Evolutionary conservation across 2,329 filamentous ascomycete genomes (phyloP).

Genomic region (Cercospora sp.): DNA sequence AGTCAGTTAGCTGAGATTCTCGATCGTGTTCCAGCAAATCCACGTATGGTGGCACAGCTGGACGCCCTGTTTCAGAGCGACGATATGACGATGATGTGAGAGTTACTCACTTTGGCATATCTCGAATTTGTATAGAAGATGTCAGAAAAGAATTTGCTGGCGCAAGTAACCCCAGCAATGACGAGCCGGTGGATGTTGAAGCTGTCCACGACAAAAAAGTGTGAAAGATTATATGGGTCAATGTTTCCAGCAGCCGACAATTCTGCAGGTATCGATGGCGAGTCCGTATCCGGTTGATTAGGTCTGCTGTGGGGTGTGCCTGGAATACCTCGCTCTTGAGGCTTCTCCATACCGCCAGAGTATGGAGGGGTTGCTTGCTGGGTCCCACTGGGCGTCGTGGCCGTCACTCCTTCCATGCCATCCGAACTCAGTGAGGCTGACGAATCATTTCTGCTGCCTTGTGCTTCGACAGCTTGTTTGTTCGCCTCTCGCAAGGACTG

Average conservation of each 20-base stretch:
- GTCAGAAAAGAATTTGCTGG: constrained; percentile 98
- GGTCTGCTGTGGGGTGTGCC: constrained; percentile 42
- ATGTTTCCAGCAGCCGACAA: constrained; percentile 37
- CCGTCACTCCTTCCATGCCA: constrained; percentile 35
- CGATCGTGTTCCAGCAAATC: too few relatives aligned
- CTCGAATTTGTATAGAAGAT: constrained; percentile 99
- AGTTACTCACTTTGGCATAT: constrained; percentile 70
- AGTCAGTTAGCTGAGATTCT: too few relatives aligned
- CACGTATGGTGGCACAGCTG: too few relatives aligned
- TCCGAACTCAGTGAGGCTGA: constrained; percentile 34
- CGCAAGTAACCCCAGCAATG: constrained; percentile 95
- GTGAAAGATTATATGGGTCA: constrained; percentile 58
- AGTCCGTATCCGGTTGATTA: constrained; percentile 33
- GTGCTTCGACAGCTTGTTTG: constrained; percentile 48
- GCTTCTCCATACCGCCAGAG: constrained; percentile 49
- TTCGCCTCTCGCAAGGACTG: constrained; percentile 59
- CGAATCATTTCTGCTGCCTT: constrained; percentile 21
- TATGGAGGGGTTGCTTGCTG: constrained; percentile 53
- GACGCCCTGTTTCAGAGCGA: too few relatives aligned
- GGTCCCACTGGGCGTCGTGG: constrained; percentile 35
- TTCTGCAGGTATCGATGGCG: constrained; percentile 39
- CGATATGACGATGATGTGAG: too few relatives aligned
- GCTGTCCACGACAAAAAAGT: constrained; percentile 94
- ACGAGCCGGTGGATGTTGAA: constrained; percentile 98
- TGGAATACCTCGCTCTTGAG: constrained; percentile 35